Conservation (phyloP, 2,329 filamentous ascomycete genomes). For the Ceratocystis lukuohia region DNA sequence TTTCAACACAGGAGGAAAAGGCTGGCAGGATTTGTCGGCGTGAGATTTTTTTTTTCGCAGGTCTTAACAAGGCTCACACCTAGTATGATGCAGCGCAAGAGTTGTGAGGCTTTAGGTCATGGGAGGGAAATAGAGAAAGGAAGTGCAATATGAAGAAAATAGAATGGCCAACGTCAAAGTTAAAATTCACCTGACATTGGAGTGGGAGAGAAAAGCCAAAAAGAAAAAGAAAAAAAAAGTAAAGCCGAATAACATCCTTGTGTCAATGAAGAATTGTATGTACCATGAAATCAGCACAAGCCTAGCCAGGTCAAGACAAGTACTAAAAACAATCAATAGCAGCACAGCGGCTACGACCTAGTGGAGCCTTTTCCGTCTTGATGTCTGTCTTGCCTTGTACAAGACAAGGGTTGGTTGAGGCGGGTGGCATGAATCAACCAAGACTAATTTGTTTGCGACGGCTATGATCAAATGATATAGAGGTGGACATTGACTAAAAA, state of each 20-base stretch:
- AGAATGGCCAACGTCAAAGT: neutral
- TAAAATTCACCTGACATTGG: neutral
- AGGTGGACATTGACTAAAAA: neutral
- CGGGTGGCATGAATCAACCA: neutral
- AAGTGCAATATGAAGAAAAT: neutral
- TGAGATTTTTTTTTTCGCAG: conserved; percentile 4
- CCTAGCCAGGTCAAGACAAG: neutral
- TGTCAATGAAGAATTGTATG: neutral
- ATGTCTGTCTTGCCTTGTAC: neutral
- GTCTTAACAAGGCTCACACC: neutral
- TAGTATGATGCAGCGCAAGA: neutral
- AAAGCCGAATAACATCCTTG: neutral
- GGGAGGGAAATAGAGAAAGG: neutral
- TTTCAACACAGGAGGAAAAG: neutral
- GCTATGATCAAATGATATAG: neutral
- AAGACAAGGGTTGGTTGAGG: neutral
- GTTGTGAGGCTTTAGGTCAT: neutral
- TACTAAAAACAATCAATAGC: neutral
- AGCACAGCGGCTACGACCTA: neutral
- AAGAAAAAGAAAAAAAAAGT: neutral
- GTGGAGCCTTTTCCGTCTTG: neutral
- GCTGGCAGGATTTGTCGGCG: neutral
- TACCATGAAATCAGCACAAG: neutral
- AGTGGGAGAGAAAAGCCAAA: neutral
- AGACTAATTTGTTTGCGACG: neutral